Percentiles rank a stretch among this genome's conserved stretches.
Conservation (phyloP, 805 yeast species). For the Ogataea naganishii region DNA sequence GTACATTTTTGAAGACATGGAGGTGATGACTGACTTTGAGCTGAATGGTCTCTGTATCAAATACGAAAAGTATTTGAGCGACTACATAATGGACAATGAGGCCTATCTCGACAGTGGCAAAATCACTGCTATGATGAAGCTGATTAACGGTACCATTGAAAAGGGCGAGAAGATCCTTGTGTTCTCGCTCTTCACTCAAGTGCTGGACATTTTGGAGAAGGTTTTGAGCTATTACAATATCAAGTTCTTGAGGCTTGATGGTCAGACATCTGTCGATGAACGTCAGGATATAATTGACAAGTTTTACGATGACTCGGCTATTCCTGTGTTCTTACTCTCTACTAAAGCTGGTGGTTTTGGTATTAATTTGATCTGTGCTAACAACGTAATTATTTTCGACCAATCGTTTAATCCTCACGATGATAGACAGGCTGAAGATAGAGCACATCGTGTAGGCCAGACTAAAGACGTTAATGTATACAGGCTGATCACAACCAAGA, state of each 20-base stretch:
- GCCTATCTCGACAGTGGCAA: slow-evolving; percentile 67
- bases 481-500: slow-evolving; percentile 59
- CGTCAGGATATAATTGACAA: slow-evolving; percentile 88
- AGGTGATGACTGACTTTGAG: slow-evolving; percentile 89
- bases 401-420: slow-evolving; percentile 97
- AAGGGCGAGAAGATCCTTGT: slow-evolving; percentile 66
- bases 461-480: slow-evolving; percentile 72
- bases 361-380: slow-evolving; percentile 92
- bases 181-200: slow-evolving; percentile 89
- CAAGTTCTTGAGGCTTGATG: slow-evolving; percentile 81
- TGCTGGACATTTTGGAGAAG: slow-evolving; percentile 77
- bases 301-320: slow-evolving; percentile 71
- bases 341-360: slow-evolving; percentile 99
- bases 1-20: slow-evolving; percentile 89
- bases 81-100: slow-evolving; percentile 42
- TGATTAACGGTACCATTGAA: slow-evolving; percentile 49
- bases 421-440: slow-evolving; percentile 96
- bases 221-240: slow-evolving; percentile 56
- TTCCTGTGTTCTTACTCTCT: slow-evolving; percentile 81
- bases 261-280: slow-evolving; percentile 87
- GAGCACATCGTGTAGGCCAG: slow-evolving; percentile 98
- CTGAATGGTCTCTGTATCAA: slow-evolving; percentile 63
- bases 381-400: slow-evolving; percentile 83
- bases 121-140: slow-evolving; percentile 42
- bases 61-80: slow-evolving; percentile 58